phyloP scores from a whole-genome alignment of 768 basidiomycete genomes.

The Amanita thiersii region DNA sequence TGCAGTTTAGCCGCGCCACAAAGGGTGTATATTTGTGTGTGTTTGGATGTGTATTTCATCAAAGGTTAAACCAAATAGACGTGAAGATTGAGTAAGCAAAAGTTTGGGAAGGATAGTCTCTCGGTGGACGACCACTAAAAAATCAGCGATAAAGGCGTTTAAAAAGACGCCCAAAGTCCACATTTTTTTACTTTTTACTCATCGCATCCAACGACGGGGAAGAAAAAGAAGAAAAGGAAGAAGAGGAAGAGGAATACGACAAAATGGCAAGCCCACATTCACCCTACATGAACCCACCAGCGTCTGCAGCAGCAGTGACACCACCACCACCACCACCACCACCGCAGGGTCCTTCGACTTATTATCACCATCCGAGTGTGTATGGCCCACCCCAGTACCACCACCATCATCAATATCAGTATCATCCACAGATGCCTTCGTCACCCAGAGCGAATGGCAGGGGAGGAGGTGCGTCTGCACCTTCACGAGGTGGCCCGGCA shows the following conservation, averaged over 20 bases:
- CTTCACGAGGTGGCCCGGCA: background rate
- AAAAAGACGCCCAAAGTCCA: no score
- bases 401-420: constrained; percentile 3
- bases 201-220: no score
- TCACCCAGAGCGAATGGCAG: background rate
- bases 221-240: no score
- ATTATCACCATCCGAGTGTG: background rate
- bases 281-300: background rate
- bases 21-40: background rate
- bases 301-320: background rate
- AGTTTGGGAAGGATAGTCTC: no score
- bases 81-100: no score
- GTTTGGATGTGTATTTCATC: background rate
- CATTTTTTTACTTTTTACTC: no score
- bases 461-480: background rate
- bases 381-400: background rate
- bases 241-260: background rate
- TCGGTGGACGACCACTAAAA: no score
- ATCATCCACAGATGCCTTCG: constrained; percentile 2
- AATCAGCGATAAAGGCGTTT: no score
- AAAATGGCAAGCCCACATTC: background rate
- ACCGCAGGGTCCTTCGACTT: background rate
- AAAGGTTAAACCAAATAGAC: no score
- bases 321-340: background rate
- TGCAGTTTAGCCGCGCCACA: background rate